Conservation (phyloP, 805 yeast genomes). For the Jamesozyma gamospora region DNA sequence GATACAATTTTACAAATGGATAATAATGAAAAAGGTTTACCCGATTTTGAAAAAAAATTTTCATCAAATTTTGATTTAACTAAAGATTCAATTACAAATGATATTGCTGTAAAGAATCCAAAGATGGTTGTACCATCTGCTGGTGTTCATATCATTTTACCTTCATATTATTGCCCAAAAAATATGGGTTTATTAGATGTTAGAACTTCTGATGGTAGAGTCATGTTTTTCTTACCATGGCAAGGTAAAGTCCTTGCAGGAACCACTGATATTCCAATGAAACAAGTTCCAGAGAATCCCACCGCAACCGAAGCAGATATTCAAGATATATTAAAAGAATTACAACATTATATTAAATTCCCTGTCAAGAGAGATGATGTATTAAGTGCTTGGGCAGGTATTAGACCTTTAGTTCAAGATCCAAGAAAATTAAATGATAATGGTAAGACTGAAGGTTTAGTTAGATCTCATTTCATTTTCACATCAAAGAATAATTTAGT, state of each 20-base stretch:
- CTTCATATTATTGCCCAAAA: constrained; percentile 84
- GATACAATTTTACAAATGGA: constrained; percentile 84
- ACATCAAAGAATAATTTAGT: constrained; percentile 65
- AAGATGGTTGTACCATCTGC: constrained; percentile 88
- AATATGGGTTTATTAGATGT: constrained; percentile 87
- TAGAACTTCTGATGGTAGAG: constrained; percentile 88
- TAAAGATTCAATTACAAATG: constrained; percentile 6
- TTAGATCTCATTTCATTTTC: constrained; percentile 77
- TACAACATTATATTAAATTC: constrained; percentile 82
- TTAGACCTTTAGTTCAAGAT: constrained; percentile 87
- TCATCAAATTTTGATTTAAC: constrained; percentile 26
- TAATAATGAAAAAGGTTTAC: constrained; percentile 52
- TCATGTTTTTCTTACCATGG: constrained; percentile 96
- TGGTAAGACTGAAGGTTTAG: constrained; percentile 67
- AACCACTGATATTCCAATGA: constrained; percentile 85
- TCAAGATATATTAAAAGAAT: constrained; percentile 73
- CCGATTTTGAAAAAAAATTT: constrained; percentile 31
- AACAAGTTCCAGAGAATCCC: constrained; percentile 62
- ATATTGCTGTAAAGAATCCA: constrained; percentile 35
- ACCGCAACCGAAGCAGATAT: constrained; percentile 83
- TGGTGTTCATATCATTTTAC: constrained; percentile 87
- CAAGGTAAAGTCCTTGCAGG: constrained; percentile 95
- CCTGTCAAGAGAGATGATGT: constrained; percentile 87
- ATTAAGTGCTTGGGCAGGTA: constrained; percentile 93
- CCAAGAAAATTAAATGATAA: constrained; percentile 43